These are phyloP conservation scores for Bacidia rubella DNA, from an alignment of 495 filamentous ascomycete genomes.

Conservation along the genomic window DNA sequence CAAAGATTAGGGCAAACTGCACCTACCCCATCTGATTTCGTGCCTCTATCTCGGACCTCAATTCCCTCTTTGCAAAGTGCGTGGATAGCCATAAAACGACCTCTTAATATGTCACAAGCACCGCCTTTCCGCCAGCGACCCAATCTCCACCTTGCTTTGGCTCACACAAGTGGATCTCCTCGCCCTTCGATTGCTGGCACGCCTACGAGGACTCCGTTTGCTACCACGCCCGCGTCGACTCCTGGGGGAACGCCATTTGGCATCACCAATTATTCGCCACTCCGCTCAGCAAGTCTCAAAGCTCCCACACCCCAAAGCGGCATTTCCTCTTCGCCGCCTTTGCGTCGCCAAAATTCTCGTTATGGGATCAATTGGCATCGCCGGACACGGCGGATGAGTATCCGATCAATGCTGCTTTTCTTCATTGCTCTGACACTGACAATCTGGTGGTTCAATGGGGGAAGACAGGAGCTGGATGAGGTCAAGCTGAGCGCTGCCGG, in stretches of 20 bases:
- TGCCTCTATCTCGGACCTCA: too few species aligned
- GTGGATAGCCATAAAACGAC: too few species aligned
- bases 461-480: slow-evolving; percentile 14
- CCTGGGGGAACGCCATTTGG: slow-evolving; percentile 16
- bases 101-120: slow-evolving; percentile 19
- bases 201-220: slow-evolving; percentile 7
- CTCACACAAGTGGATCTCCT: slow-evolving; percentile 15
- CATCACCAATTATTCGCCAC: slow-evolving; percentile 19
- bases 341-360: slow-evolving; percentile 1
- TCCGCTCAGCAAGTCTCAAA: slow-evolving; percentile 12
- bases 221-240: slow-evolving; percentile 9
- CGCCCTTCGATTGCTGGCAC: slow-evolving; percentile 10
- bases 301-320: slow-evolving; percentile 12
- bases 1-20: too few species aligned
- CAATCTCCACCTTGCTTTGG: slow-evolving; percentile 16
- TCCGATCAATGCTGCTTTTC: slow-evolving; percentile 14
- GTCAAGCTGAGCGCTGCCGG: slow-evolving; percentile 14
- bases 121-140: slow-evolving; percentile 17
- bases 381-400: slow-evolving; percentile 9
- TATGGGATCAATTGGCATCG: slow-evolving; percentile 10
- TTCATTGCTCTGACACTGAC: not conserved
- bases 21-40: too few species aligned
- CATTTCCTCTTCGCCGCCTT: slow-evolving; percentile 6
- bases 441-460: slow-evolving; percentile 18
- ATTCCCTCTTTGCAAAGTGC: too few species aligned